Conservation (phyloP, 2,329 filamentous ascomycete genomes). For the Fusarium burgessii region DNA sequence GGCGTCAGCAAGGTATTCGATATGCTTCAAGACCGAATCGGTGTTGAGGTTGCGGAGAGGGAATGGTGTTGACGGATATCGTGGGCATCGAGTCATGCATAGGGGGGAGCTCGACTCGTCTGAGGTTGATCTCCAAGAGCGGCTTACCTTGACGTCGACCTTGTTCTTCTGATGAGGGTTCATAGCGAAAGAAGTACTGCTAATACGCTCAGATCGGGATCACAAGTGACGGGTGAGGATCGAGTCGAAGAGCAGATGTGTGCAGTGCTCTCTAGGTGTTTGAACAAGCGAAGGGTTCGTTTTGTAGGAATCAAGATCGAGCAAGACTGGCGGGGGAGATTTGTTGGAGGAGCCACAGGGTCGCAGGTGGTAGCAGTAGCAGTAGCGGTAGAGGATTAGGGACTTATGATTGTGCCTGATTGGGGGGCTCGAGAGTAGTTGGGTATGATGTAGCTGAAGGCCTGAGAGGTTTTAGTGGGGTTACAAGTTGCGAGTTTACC, state of each 20-base stretch:
- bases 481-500: slow-evolving; percentile 12
- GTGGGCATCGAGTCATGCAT: slow-evolving; percentile 27
- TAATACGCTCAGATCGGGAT: slow-evolving; percentile 5
- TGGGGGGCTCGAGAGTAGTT: slow-evolving; percentile 41
- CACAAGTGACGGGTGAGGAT: background rate
- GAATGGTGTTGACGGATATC: slow-evolving; percentile 1
- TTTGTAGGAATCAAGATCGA: slow-evolving; percentile 38
- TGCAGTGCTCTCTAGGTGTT: slow-evolving; percentile 14
- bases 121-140: slow-evolving; percentile 34
- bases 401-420: slow-evolving; percentile 39
- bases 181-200: slow-evolving; percentile 65
- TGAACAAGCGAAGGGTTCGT: slow-evolving; percentile 23
- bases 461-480: slow-evolving; percentile 29
- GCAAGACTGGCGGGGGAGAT: slow-evolving; percentile 37
- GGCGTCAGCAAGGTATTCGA: slow-evolving; percentile 35
- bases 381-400: slow-evolving; percentile 18
- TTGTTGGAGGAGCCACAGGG: slow-evolving; percentile 42
- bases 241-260: slow-evolving; percentile 1
- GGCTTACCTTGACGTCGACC: slow-evolving; percentile 90
- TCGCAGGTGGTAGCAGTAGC: slow-evolving; percentile 23
- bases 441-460: slow-evolving; percentile 43
- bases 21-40: background rate
- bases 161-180: slow-evolving; percentile 99
- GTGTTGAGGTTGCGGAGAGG: background rate
- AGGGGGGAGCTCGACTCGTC: slow-evolving; percentile 25